Percentiles rank a stretch among this genome's conserved stretches.
Evolutionary conservation across 1,284 basidiomycete species (phyloP).

Genomic region (Leccinum angustisporum): DNA sequence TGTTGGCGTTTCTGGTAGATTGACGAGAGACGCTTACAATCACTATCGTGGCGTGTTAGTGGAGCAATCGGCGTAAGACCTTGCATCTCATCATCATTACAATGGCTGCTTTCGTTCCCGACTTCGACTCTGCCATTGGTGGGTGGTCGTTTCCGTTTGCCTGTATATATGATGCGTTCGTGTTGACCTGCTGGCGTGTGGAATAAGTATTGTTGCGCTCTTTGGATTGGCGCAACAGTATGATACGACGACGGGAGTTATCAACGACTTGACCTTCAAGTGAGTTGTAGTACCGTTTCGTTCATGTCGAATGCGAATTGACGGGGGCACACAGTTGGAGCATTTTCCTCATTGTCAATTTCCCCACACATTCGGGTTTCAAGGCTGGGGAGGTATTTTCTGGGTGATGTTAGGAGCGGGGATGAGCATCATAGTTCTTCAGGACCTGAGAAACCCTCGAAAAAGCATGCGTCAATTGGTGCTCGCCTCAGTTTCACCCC

Average conservation of each 20-base stretch:
- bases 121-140: slow-evolving; percentile 57
- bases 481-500: slow-evolving; percentile 70
- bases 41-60: slow-evolving; percentile 30
- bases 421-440: slow-evolving; percentile 48
- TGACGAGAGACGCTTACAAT: not conserved
- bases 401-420: slow-evolving; percentile 40
- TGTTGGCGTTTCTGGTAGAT: not conserved
- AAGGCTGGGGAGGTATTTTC: too few species aligned
- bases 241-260: slow-evolving; percentile 51
- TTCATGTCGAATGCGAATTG: too few species aligned
- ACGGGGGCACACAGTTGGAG: too few species aligned
- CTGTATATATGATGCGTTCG: not conserved
- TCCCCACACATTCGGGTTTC: too few species aligned
- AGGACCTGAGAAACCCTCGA: slow-evolving; percentile 60
- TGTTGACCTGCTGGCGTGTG: not conserved
- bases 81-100: slow-evolving; percentile 52
- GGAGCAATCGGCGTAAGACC: slow-evolving; percentile 44
- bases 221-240: slow-evolving; percentile 52
- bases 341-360: too few species aligned
- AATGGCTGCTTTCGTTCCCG: slow-evolving; percentile 51
- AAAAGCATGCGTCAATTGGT: slow-evolving; percentile 54
- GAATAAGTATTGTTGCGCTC: slow-evolving; percentile 50
- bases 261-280: slow-evolving; percentile 59
- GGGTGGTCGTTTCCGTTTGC: not conserved
- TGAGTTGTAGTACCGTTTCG: slow-evolving; percentile 21